These are phyloP conservation scores for Spiraea crenata DNA, from an alignment of 331 rosid species.

Conservation along the genomic window DNA sequence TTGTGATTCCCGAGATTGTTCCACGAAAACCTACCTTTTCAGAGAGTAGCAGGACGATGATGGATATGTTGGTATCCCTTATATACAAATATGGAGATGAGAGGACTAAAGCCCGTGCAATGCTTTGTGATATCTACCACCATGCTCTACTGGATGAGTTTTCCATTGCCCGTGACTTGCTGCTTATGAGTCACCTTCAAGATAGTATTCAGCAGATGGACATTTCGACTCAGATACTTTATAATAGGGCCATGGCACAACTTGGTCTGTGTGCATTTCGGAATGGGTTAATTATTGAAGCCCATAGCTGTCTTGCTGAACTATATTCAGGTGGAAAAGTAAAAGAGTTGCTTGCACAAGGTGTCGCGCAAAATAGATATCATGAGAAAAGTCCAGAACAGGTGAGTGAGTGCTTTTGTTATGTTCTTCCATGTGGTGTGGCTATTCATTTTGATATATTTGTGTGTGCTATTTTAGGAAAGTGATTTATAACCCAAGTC, in stretches of 20 bases:
- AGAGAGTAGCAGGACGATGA: conserved; percentile 70
- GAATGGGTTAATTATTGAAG: conserved; percentile 73
- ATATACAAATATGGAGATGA: conserved; percentile 87
- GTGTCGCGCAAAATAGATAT: conserved; percentile 89
- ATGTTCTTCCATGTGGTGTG: not conserved
- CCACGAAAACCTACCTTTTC: conserved; percentile 85
- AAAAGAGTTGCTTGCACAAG: conserved; percentile 96
- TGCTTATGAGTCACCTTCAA: conserved; percentile 97
- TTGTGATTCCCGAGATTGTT: conserved; percentile 73
- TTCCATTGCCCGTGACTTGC: conserved; percentile 76
- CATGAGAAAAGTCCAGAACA: conserved; percentile 99
- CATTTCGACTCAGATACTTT: conserved; percentile 89
- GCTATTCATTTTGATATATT: not conserved
- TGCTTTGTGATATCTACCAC: conserved; percentile 99
- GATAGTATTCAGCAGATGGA: conserved; percentile 88
- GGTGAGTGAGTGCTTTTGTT: conserved; percentile 37
- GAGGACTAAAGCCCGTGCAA: conserved; percentile 94
- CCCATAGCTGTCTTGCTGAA: conserved; percentile 86
- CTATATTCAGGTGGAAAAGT: conserved; percentile 98
- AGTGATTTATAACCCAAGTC: not conserved
- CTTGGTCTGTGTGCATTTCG: conserved; percentile 94
- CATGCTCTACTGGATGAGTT: conserved; percentile 88
- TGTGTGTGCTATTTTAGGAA: not conserved
- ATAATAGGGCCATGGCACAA: conserved; percentile 92
- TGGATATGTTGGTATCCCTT: conserved; percentile 76